Evolutionary conservation across 169 alveolate species (phyloP).

Genomic region (Eimeria praecox): DNA sequence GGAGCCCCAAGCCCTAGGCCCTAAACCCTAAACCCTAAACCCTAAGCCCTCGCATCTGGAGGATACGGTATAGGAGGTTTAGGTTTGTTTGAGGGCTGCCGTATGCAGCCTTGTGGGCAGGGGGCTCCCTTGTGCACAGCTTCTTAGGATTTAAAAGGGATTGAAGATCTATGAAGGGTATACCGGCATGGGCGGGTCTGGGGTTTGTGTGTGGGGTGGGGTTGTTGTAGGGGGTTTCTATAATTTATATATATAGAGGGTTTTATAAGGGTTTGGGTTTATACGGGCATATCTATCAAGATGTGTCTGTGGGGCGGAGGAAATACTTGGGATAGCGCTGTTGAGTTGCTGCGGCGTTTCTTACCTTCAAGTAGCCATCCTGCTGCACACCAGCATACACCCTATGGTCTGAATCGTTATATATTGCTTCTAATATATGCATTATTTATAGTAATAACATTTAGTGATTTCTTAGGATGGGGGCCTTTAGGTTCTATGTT

Average conservation of each 20-base stretch:
- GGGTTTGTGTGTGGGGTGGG: not conserved
- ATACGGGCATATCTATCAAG: not conserved
- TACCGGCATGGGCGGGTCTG: not conserved
- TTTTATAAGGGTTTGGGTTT: no score
- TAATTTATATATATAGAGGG: no score
- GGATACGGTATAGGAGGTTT: not conserved
- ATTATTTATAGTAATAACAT: not conserved
- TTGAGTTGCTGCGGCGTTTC: not conserved
- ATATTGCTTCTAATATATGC: slow-evolving; percentile 51
- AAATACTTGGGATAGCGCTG: not conserved
- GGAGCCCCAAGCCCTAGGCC: not conserved
- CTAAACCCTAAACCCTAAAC: not conserved
- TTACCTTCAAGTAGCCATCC: slow-evolving; percentile 58
- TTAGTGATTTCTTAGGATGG: slow-evolving; percentile 70
- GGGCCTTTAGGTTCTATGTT: slow-evolving; percentile 57
- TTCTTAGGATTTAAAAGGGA: not conserved
- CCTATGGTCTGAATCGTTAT: slow-evolving; percentile 65
- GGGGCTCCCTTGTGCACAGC: no score
- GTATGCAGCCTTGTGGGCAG: not conserved
- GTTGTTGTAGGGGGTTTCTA: not conserved
- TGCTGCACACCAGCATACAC: slow-evolving; percentile 69
- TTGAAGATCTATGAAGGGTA: not conserved
- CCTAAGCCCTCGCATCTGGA: not conserved
- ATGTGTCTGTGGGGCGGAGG: not conserved
- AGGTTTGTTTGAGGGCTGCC: not conserved